Base-by-base conservation (phyloP, 805 yeast genomes). In the Starmera caribaea region DNA sequence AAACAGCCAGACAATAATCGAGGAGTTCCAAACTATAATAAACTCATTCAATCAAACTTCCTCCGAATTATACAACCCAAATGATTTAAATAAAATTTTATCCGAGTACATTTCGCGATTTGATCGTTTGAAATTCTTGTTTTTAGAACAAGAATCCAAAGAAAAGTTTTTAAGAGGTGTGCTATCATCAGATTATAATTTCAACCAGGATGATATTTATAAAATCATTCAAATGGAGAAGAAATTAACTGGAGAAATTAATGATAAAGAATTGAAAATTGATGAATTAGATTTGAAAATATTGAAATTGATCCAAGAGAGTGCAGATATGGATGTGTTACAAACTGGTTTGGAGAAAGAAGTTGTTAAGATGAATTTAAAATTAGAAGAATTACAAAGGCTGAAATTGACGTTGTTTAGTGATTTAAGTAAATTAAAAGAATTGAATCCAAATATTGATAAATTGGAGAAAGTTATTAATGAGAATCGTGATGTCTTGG, bases 111-210 rank as follows among this genome's bases (percentile, higher is more conserved):
- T 64, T 42, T 66, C 66, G 45, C 51, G 69, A 21, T 72, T 73
- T 42, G 68, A 72, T 14, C 69, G 79, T 42, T 61, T 81, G 33
- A 77, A 79, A 48, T 79, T 79, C 45, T 71, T 78, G 41, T 82
- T 77, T 51, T 54, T 80, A 33, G 90, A 82, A 53, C 83, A 80
- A 49, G 88, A 80, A 45, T 71, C 87, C 4, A 73, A 82, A 45
- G 84, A 80, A 46, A 71, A 74, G 54, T 81, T 82, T 55, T 59
- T 82, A 30, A 59, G 82, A 30, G 61, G 65, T 24, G 59, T 81
- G 9, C 60, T 75, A 11, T 54, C 57, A 40, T 48, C 59, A 30
- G 49, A 53, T 1, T 38, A 44, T 30, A 45, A 48, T 27, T 50
- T 64, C 13, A 59, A 58, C 26, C 61, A 54, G 15, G 50, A 46